These are phyloP conservation scores for Erucastrum elatum DNA, from an alignment of 345 rosid species.

Conservation along the genomic window DNA sequence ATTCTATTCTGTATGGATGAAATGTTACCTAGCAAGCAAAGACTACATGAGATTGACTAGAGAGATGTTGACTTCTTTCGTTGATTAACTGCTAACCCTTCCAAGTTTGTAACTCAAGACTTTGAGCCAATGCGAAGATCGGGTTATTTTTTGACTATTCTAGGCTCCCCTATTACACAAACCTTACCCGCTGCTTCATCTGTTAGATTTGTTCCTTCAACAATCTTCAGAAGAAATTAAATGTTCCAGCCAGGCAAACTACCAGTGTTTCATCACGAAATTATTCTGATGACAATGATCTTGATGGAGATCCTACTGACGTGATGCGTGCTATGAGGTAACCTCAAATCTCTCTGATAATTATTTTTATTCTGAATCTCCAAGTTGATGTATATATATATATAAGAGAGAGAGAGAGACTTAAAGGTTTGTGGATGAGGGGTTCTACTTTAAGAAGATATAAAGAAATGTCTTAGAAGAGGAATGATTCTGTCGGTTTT, in stretches of 20 bases:
- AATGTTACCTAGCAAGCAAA: no score
- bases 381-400: neutral
- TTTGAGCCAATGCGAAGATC: neutral
- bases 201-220: conserved; percentile 25
- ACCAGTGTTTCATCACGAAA: conserved; percentile 87
- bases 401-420: neutral
- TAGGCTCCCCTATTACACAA: conserved; percentile 32
- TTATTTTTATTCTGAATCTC: conserved; percentile 4
- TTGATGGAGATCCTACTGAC: conserved; percentile 73
- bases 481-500: neutral
- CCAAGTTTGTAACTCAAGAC: neutral
- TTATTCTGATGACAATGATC: conserved; percentile 86
- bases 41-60: no score
- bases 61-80: no score
- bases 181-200: conserved; percentile 28
- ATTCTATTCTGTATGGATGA: no score
- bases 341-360: neutral
- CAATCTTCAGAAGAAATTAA: conserved; percentile 49
- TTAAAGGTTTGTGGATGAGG: neutral
- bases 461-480: neutral
- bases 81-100: no score
- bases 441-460: neutral
- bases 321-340: conserved; percentile 76
- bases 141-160: neutral
- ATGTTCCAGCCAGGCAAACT: conserved; percentile 56